phyloP scores from a whole-genome alignment of 495 filamentous ascomycete species.

The Letharia columbiana region DNA sequence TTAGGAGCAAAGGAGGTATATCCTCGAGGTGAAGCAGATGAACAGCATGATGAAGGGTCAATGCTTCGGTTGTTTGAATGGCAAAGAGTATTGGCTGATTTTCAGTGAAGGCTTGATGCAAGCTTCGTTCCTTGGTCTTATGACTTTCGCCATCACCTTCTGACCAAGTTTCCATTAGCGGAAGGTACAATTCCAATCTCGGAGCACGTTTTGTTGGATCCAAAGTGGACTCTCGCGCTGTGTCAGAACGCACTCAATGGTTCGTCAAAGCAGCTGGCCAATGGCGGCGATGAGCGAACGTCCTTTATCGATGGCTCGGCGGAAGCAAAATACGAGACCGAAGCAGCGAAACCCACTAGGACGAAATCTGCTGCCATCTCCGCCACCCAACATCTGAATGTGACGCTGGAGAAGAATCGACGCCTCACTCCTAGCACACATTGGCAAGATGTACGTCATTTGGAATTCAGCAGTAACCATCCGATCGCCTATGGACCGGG shows the following conservation, averaged over 20 bases:
- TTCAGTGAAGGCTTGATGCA: conserved; percentile 57
- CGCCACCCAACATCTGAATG: conserved; percentile 1
- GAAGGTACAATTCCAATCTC: conserved; percentile 59
- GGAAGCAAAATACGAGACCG: not conserved
- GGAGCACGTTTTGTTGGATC: conserved; percentile 64
- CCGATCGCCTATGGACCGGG: conserved; percentile 52
- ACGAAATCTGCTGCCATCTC: not conserved
- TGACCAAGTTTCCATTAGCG: conserved; percentile 61
- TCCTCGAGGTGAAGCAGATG: conserved; percentile 76
- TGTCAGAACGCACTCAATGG: not conserved
- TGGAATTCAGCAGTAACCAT: conserved; percentile 48
- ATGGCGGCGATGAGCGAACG: not conserved
- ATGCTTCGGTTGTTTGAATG: conserved; percentile 24
- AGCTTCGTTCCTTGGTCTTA: conserved; percentile 71
- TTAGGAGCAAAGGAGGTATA: conserved; percentile 74
- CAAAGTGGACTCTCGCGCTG: conserved; percentile 62
- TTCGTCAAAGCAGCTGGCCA: not conserved
- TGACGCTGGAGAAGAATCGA: conserved; percentile 46
- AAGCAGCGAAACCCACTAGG: not conserved
- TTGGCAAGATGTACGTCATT: conserved; percentile 88
- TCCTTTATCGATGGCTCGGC: not conserved
- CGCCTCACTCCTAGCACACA: conserved; percentile 67
- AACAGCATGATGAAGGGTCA: conserved; percentile 87
- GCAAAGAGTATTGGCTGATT: conserved; percentile 25
- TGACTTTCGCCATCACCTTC: conserved; percentile 53